Conservation (phyloP, 1,139 yeast genomes). For the Pichia sp. region DNA sequence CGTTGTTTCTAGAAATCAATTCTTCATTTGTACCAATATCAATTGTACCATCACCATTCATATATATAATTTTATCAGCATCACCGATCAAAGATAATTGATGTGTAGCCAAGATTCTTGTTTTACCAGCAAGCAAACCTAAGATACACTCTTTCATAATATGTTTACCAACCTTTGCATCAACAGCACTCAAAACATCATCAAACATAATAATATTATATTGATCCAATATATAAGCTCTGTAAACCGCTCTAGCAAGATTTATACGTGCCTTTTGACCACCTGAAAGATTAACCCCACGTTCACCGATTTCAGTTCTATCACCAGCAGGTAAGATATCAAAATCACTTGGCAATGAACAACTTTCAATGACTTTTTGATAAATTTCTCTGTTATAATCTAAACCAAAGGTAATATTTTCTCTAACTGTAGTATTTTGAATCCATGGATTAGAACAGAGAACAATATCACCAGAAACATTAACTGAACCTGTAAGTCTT, state of each 20-base stretch:
- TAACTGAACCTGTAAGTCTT: slow-evolving; percentile 41
- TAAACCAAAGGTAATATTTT: slow-evolving; percentile 69
- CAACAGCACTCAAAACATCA: slow-evolving; percentile 88
- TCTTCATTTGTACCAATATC: slow-evolving; percentile 56
- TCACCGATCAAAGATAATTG: slow-evolving; percentile 65
- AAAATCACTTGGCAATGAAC: slow-evolving; percentile 67
- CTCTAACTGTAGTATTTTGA: slow-evolving; percentile 72
- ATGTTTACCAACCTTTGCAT: slow-evolving; percentile 82
- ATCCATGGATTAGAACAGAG: slow-evolving; percentile 68
- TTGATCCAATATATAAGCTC: slow-evolving; percentile 36
- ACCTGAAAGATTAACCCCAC: slow-evolving; percentile 87
- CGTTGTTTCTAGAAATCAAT: slow-evolving; percentile 39
- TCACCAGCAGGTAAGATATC: slow-evolving; percentile 77
- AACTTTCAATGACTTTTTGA: slow-evolving; percentile 49
- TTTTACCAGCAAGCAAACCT: slow-evolving; percentile 51
- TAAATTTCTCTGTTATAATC: slow-evolving; percentile 51
- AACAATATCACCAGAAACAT: slow-evolving; percentile 40
- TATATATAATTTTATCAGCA: slow-evolving; percentile 66
- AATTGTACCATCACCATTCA: slow-evolving; percentile 60
- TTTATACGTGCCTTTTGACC: slow-evolving; percentile 89
- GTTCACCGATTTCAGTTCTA: slow-evolving; percentile 81
- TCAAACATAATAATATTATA: slow-evolving; percentile 67
- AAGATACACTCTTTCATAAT: slow-evolving; percentile 66
- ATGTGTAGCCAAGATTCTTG: slow-evolving; percentile 82
- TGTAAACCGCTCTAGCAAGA: slow-evolving; percentile 77